A percentile compares a stretch with the other conserved stretches of the same genome.
These are phyloP conservation scores for Keqinozyma sinolaborantium DNA, from an alignment of 1,139 yeast genomes.

Conservation along the genomic window DNA sequence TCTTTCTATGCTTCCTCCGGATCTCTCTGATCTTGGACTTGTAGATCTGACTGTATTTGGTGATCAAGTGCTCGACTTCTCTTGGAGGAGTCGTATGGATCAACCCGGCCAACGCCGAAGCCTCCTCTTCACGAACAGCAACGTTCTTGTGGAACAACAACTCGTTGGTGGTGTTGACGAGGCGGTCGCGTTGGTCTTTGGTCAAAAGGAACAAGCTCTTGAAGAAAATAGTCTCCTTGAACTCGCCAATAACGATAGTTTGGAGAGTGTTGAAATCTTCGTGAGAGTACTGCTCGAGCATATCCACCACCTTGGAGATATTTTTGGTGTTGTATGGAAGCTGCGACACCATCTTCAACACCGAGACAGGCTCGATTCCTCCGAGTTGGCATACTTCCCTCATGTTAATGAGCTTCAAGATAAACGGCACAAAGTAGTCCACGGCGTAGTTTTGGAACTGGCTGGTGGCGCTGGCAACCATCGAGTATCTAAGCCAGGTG, in stretches of 20 bases:
- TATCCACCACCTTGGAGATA: conserved; percentile 43
- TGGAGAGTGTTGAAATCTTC: conserved; percentile 62
- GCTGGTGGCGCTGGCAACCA: conserved; percentile 39
- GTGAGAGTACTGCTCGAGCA: conserved; percentile 45
- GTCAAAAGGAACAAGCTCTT: conserved; percentile 62
- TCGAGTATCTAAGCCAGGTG: conserved; percentile 39
- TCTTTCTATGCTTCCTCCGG: conserved; percentile 28
- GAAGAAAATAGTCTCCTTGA: conserved; percentile 73
- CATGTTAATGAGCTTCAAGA: conserved; percentile 61
- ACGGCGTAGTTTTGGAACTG: conserved; percentile 36
- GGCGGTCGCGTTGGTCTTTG: conserved; percentile 41
- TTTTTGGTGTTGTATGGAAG: conserved; percentile 47
- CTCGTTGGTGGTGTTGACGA: conserved; percentile 52
- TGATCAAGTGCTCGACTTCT: conserved; percentile 42
- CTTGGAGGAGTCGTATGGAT: conserved; percentile 70
- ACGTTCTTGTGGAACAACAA: conserved; percentile 62
- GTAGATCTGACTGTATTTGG: conserved; percentile 19
- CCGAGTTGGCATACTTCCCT: conserved; percentile 84
- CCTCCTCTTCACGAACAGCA: conserved; percentile 76
- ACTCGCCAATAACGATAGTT: conserved; percentile 61
- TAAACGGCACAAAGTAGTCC: conserved; percentile 63
- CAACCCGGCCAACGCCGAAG: conserved; percentile 75
- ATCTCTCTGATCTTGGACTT: conserved; percentile 26
- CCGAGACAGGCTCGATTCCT: conserved; percentile 51
- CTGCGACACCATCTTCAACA: conserved; percentile 57